A percentile compares a stretch with the other conserved stretches of the same genome.
Conservation (phyloP, 164 flowering plant genomes). For the Dillenia suffruticosa region DNA sequence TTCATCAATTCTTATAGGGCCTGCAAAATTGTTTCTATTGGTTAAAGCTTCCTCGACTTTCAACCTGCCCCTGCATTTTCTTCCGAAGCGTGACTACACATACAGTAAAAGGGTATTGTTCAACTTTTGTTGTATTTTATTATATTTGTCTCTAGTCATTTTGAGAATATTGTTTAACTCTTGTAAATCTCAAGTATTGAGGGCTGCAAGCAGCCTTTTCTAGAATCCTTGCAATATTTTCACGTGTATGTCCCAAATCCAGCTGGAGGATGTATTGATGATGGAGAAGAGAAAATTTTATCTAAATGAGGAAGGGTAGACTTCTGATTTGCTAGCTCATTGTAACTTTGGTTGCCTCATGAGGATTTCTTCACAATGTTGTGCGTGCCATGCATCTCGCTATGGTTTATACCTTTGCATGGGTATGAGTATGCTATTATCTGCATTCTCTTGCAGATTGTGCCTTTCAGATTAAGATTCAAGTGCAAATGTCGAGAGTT, state of each 20-base stretch:
- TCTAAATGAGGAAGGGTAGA: too few species aligned
- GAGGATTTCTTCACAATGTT: too few species aligned
- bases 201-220: background rate
- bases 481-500: slow-evolving; percentile 38
- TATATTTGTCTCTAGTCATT: background rate
- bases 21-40: slow-evolving; percentile 78
- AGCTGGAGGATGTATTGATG: too few species aligned
- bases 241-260: background rate
- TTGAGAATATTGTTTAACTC: background rate
- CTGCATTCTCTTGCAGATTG: slow-evolving; percentile 40
- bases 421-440: background rate
- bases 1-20: slow-evolving; percentile 40
- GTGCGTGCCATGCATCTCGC: background rate
- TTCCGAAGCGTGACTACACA: slow-evolving; percentile 91
- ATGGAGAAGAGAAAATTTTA: too few species aligned
- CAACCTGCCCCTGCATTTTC: slow-evolving; percentile 78
- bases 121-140: background rate
- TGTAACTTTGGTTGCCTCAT: too few species aligned
- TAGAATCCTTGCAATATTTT: background rate
- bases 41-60: slow-evolving; percentile 78
- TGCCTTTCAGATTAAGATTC: slow-evolving; percentile 55
- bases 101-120: slow-evolving; percentile 66
- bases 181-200: background rate
- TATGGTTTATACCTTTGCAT: background rate
- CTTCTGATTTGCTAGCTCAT: too few species aligned